Evolutionary conservation across 2,329 filamentous ascomycete genomes (phyloP).

Genomic region (Cordyceps militaris): DNA sequence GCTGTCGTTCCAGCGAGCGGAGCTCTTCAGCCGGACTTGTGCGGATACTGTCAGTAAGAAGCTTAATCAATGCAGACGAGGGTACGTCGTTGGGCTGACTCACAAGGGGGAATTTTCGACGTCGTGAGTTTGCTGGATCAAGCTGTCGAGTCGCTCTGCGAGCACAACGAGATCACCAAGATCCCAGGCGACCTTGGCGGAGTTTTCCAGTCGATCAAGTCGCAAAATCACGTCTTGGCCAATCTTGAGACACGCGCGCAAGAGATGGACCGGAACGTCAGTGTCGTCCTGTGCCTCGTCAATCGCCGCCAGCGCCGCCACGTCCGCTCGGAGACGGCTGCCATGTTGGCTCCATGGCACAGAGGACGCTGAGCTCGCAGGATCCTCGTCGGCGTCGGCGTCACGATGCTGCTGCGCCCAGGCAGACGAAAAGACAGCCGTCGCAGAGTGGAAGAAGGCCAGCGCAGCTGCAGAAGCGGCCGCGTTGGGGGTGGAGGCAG

Average conservation of each 20-base stretch:
- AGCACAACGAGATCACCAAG: constrained; percentile 1
- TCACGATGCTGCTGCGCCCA: background rate
- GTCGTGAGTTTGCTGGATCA: background rate
- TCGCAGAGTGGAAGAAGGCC: constrained; percentile 17
- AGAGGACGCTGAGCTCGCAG: background rate
- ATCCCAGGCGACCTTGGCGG: background rate
- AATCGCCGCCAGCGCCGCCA: background rate
- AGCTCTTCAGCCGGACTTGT: background rate
- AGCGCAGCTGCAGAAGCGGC: constrained; percentile 13
- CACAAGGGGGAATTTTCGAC: background rate
- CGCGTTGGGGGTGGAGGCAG: background rate
- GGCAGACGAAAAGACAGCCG: constrained; percentile 13
- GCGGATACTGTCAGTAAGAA: background rate
- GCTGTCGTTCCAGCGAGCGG: background rate
- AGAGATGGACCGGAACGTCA: constrained; percentile 7
- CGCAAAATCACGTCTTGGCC: constrained; percentile 21
- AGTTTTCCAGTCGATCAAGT: constrained; percentile 8
- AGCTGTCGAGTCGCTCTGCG: background rate
- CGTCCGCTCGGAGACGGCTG: background rate
- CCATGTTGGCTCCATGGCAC: too few species aligned
- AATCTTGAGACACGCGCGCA: constrained; percentile 20
- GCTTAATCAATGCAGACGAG: background rate
- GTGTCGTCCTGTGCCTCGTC: background rate
- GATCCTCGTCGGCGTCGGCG: background rate
- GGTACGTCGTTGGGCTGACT: background rate